Evolutionary conservation across 129 eudicot species (phyloP).

Genomic region (Lactuca sativa): DNA sequence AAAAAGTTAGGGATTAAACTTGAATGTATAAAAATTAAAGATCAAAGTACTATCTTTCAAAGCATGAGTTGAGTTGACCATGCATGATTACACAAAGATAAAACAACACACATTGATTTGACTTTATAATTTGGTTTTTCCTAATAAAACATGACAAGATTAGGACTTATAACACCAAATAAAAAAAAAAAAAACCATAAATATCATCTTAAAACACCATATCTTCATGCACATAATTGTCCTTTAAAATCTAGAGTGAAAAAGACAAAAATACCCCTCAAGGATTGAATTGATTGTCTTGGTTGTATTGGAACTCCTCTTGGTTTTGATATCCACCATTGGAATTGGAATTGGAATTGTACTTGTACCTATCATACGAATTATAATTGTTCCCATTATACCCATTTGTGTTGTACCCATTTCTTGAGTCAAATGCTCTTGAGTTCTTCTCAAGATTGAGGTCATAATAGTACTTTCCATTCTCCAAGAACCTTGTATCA

Average conservation of each 20-base stretch:
- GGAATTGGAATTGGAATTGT: not conserved
- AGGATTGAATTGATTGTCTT: slow-evolving; percentile 41
- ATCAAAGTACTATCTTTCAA: slow-evolving; percentile 18
- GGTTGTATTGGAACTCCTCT: slow-evolving; percentile 36
- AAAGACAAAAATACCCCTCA: slow-evolving; percentile 35
- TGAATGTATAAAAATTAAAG: not conserved
- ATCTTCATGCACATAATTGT: slow-evolving; percentile 23
- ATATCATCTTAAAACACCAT: slow-evolving; percentile 31
- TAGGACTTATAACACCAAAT: slow-evolving; percentile 28
- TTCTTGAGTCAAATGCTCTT: slow-evolving; percentile 34
- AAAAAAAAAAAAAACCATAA: slow-evolving; percentile 4
- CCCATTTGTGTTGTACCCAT: slow-evolving; percentile 40
- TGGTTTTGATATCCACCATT: slow-evolving; percentile 43
- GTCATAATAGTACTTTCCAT: slow-evolving; percentile 55
- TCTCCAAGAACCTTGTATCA: slow-evolving; percentile 60
- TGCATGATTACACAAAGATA: slow-evolving; percentile 24
- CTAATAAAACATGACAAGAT: slow-evolving; percentile 32
- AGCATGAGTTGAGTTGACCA: slow-evolving; percentile 30
- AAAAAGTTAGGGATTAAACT: not conserved
- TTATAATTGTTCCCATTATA: slow-evolving; percentile 40
- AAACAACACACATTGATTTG: slow-evolving; percentile 30
- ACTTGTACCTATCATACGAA: slow-evolving; percentile 32
- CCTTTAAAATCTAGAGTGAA: slow-evolving; percentile 8
- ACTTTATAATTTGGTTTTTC: slow-evolving; percentile 30
- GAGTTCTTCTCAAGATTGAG: slow-evolving; percentile 35